Base-by-base conservation (phyloP, 139 green algal species). In the Chlamydomonas eustigma region DNA sequence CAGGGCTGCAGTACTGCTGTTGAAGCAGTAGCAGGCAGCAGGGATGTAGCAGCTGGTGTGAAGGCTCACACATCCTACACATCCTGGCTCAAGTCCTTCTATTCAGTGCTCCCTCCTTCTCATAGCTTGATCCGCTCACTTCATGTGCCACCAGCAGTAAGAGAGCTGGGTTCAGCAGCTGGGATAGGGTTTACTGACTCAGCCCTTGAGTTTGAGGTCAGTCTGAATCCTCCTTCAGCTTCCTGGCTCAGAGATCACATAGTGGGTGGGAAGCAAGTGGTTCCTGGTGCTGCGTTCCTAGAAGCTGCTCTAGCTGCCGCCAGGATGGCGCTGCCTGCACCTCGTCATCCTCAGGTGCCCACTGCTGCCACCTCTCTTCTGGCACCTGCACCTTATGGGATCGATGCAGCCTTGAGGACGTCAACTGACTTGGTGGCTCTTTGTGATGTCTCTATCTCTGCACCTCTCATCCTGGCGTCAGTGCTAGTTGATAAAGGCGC, bases 221-320 rank as follows among this genome's bases (percentile, higher is more conserved):
- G 58, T 24, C 64, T 90, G 28, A 5, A 6, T 28, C 52, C 50
- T 30, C 39, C 87, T 2, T 30, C 52, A 3, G 37, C 87, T 1
- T 76, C 80, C 1, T 95, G 84, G 73, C 52, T 97, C n/a, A 77
- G 77, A 51, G 83, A 97, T 35, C 92, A 97, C 73, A 64, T 84
- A 8, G 86, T 94, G 31, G 69, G 76, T 30, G 81, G 79, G 32
- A 37, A 64, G 58, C 33, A 70, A 1, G 38, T 95, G 4, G 50
- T 94, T n/a, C 90, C 90, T 0, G 90, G 83, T 5, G 88, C 90
- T 2, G 85, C 73, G 2, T 88, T 89, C 77, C 68, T 95, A 31
- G 90, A 95, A 39, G 51, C 82, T 33, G 83, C 84, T 0, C 71
- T 83, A 0, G 80, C 83, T 30, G 77, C 79, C 4, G 76, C 52